Percentiles rank a stretch among this genome's conserved stretches.
These are phyloP conservation scores for Penicillium pulvis DNA, from an alignment of 495 filamentous ascomycete genomes.

Conservation along the genomic window DNA sequence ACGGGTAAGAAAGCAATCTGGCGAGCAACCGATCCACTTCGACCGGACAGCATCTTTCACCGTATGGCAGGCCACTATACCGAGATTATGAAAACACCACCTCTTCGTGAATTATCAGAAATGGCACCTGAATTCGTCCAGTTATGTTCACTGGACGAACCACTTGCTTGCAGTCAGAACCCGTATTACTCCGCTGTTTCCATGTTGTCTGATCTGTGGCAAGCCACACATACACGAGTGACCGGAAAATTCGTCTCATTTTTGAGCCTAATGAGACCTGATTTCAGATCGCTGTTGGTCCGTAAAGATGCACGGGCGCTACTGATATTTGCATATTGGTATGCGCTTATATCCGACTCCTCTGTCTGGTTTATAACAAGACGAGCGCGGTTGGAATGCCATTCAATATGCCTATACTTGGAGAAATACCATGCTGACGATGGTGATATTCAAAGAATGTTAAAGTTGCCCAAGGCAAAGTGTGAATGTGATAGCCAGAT, in stretches of 20 bases:
- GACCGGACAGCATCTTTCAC: conserved; percentile 39
- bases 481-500: not conserved
- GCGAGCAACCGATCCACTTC: conserved; percentile 35
- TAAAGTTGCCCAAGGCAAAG: conserved; percentile 7
- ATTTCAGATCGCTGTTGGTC: conserved; percentile 23
- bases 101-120: conserved; percentile 3
- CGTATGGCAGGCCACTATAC: conserved; percentile 26
- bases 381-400: conserved; percentile 40
- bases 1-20: conserved; percentile 39
- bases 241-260: conserved; percentile 24
- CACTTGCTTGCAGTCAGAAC: conserved; percentile 21
- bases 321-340: conserved; percentile 44
- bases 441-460: conserved; percentile 13
- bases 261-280: conserved; percentile 18
- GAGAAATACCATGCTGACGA: conserved; percentile 15
- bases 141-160: conserved; percentile 9
- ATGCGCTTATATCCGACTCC: conserved; percentile 31
- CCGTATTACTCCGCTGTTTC: conserved; percentile 36
- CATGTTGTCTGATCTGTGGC: conserved; percentile 24
- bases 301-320: conserved; percentile 42
- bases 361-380: conserved; percentile 40
- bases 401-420: conserved; percentile 44
- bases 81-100: conserved; percentile 13
- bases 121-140: conserved; percentile 16
- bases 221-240: conserved; percentile 1